These are phyloP conservation scores for Pigoraptor vietnamica DNA, from an alignment of 78 protist genomes.

Conservation along the genomic window DNA sequence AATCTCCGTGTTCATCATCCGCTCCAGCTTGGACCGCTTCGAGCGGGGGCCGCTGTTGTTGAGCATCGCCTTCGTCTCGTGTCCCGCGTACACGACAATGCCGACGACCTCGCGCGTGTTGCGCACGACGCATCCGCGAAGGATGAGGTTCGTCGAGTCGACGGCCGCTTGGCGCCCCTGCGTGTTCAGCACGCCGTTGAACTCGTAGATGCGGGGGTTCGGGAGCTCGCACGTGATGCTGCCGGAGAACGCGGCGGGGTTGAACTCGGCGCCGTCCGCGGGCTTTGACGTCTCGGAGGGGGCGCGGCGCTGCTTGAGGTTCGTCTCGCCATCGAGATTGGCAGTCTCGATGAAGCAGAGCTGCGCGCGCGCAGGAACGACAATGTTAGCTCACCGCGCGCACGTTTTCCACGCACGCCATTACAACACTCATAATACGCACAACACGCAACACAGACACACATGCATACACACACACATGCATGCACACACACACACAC, in stretches of 20 bases:
- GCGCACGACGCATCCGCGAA: slow-evolving; percentile 38
- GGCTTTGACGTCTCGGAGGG: neutral
- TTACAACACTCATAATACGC: no score
- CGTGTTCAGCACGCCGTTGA: slow-evolving; percentile 9
- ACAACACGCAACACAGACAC: no score
- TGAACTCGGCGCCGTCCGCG: neutral
- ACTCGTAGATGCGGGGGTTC: slow-evolving; percentile 9
- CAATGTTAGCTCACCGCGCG: no score
- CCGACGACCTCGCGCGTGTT: slow-evolving; percentile 71
- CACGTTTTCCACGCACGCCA: no score
- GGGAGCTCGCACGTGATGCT: slow-evolving; percentile 17
- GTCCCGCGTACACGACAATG: slow-evolving; percentile 76
- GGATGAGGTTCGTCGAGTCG: slow-evolving; percentile 13
- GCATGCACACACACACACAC: no score
- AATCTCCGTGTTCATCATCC: slow-evolving; percentile 12
- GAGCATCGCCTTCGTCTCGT: slow-evolving; percentile 74
- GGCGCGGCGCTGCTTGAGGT: slow-evolving; percentile 36
- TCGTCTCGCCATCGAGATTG: slow-evolving; percentile 76
- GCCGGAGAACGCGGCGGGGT: no score
- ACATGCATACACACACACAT: no score
- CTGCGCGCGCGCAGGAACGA: no score
- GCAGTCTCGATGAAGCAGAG: slow-evolving; percentile 69
- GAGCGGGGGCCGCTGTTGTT: slow-evolving; percentile 24
- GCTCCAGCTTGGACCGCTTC: slow-evolving; percentile 30
- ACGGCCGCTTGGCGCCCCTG: neutral